These are phyloP conservation scores for Colletotrichum tofieldiae DNA, from an alignment of 2,329 filamentous ascomycete species.

Conservation along the genomic window DNA sequence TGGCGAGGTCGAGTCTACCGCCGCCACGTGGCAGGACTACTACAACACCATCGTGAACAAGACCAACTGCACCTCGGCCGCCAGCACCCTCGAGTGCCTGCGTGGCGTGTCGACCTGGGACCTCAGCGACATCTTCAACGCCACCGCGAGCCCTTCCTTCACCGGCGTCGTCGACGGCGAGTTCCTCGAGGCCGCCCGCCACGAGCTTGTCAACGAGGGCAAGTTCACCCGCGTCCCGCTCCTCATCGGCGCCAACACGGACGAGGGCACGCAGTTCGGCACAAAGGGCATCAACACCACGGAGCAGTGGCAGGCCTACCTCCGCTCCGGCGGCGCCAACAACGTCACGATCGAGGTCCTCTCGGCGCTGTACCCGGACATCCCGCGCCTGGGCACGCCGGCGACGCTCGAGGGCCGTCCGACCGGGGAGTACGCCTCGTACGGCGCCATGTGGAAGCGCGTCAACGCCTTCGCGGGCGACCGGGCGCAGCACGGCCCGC, in stretches of 20 bases:
- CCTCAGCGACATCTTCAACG: slow-evolving; percentile 51
- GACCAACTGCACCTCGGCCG: slow-evolving; percentile 44
- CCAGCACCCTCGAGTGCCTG: slow-evolving; percentile 51
- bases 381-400: slow-evolving; percentile 64
- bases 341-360: slow-evolving; percentile 53
- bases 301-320: slow-evolving; percentile 63
- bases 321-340: slow-evolving; percentile 49
- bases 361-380: slow-evolving; percentile 65
- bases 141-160: slow-evolving; percentile 46
- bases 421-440: slow-evolving; percentile 44
- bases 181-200: slow-evolving; percentile 59
- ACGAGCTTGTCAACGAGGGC: slow-evolving; percentile 68
- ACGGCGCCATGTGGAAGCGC: slow-evolving; percentile 68
- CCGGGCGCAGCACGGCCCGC: slow-evolving; percentile 67
- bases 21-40: slow-evolving; percentile 42
- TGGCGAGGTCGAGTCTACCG: slow-evolving; percentile 44
- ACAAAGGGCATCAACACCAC: slow-evolving; percentile 69
- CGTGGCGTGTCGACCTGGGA: slow-evolving; percentile 50
- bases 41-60: slow-evolving; percentile 37
- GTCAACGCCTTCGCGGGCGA: slow-evolving; percentile 70
- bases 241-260: slow-evolving; percentile 75
- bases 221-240: slow-evolving; percentile 76
- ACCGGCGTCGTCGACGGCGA: slow-evolving; percentile 54
- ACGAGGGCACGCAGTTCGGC: slow-evolving; percentile 74
- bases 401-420: slow-evolving; percentile 55